phyloP scores from a whole-genome alignment of 805 yeast genomes.

The Myxozyma nipponensis region DNA sequence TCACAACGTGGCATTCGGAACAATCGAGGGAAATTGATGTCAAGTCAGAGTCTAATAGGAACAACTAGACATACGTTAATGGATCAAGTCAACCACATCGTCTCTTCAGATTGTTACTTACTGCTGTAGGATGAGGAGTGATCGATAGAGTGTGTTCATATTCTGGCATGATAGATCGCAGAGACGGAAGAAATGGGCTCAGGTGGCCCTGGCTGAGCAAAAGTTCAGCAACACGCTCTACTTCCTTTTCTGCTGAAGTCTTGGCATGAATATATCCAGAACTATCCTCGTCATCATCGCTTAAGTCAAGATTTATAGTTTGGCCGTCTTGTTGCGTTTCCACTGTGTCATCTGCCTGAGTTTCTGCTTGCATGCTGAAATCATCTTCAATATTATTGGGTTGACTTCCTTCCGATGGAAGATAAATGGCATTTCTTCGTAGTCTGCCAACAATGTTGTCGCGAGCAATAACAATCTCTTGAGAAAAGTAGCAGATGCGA shows the following conservation, averaged over 20 bases:
- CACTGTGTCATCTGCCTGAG: background rate
- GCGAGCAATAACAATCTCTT: conserved; percentile 70
- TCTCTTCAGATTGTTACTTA: conserved; percentile 33
- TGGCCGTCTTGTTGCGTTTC: background rate
- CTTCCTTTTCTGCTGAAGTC: conserved; percentile 4
- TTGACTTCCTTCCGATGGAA: conserved; percentile 33
- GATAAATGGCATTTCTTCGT: conserved; percentile 59
- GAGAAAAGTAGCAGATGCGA: conserved; percentile 72
- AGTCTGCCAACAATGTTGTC: conserved; percentile 71
- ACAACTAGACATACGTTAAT: conserved; percentile 2
- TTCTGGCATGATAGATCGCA: conserved; percentile 65
- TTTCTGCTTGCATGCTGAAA: conserved; percentile 29
- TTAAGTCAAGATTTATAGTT: background rate
- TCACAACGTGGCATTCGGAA: conserved; percentile 15
- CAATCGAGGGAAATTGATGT: background rate
- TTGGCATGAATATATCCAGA: background rate
- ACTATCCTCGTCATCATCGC: background rate
- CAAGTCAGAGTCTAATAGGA: background rate
- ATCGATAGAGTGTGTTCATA: conserved; percentile 65
- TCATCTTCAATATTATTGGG: conserved; percentile 29
- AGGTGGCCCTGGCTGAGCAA: conserved; percentile 81
- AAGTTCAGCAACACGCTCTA: conserved; percentile 48
- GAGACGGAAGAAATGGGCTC: conserved; percentile 66
- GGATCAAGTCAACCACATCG: no score
- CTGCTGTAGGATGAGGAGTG: conserved; percentile 70